Base-by-base conservation (phyloP, 106 monocot species). In the Cymbidium sinense region DNA sequence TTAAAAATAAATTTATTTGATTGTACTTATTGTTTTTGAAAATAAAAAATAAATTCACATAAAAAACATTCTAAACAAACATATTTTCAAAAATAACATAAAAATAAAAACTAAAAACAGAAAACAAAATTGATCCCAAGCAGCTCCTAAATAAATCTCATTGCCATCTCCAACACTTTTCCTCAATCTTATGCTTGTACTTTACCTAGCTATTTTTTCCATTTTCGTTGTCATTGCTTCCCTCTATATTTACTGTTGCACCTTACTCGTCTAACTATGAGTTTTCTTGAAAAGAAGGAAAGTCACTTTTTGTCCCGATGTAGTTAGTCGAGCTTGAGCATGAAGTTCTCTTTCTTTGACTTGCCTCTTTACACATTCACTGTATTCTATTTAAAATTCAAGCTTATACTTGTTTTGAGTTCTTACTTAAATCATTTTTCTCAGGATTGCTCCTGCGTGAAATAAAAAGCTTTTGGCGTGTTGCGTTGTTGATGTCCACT, bases 381-480 rank as follows among this genome's bases (percentile, higher is more conserved):
- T 58, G 23, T 58, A 47, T 47, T 58, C 23, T 58, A 30, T 67
- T 67, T 67, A 67, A 67, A 67, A 11, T 67, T 67, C n/a, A 13
- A 67, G 31, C 28, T 50, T 31, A 9, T 54, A 17, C 34, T 58
- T 17, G 36, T 64, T 55, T 29, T 43, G 17, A n/a, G 7, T 18
- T 76, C 34, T 81, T 31, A 50, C 65, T 73, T 2, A 73, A 43
- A 29, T 54, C 70, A 36, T 65, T 7, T 74, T 71, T 18, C 8
- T 36, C 82, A 94, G 94, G 94, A 74, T 70, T 99, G 71, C 79
- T 94, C 41, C 80, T 99, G 29, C 79, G 90, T 13, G 84, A 99
- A 80, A 90, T 92, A 70, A 99, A 95, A 87, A 87, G 89, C 50
- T 95, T 81, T 76, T 99, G 98, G 98, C 87, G 89, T 67, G 90